Base-by-base conservation (phyloP, 495 filamentous ascomycete genomes). In the Aspergillus asperescens region DNA sequence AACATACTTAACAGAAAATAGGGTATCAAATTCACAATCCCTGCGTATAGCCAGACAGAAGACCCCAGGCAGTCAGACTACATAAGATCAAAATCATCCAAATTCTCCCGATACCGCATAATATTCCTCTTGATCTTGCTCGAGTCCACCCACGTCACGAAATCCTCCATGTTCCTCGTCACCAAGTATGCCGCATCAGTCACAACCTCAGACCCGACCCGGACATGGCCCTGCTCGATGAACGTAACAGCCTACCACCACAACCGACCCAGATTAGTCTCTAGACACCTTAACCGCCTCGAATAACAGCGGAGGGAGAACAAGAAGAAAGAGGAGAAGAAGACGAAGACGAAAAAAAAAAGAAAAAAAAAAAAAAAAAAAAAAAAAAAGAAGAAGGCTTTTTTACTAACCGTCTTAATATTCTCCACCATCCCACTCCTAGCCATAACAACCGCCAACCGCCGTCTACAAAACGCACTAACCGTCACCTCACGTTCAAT, bases 121-220 rank as follows among this genome's bases (percentile, higher is more conserved):
- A 96, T 91, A 59, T 86, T 92, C 62, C 86, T 78, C 84, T 93
- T 96, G 73, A 97, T 95, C 87, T 96, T 96, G 66, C 87, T 91
- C 45, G 86, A 87, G 58, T 94, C 89, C 24, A 92, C 88, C 93
- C 93, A 98, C 4, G 93, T 97, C 20, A 98, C 86, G 52, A 92
- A 96, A 69, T 98, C 93, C 73, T 97, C 93, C 84, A 95, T 87
- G 59, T 84, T 89, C 53, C 84, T 77, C 27, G 72, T 76, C 28
- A 76, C 71, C 54, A 77, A 60, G 43, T 65, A 72, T 7, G 70
- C 70, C 8, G 91, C 83, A 68, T 98, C 93, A 13, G 84, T 92
- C 19, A 97, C 80, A 19, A 93, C 86, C 58, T 98, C 91, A 0
- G 88, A 86, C 4, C 93, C 94, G 4, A 97, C 90, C 23, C 93